Evolutionary conservation across 116 monocot species (phyloP), one percentile per base, ranked within the genome.

Genomic region (Zostera marina): DNA sequence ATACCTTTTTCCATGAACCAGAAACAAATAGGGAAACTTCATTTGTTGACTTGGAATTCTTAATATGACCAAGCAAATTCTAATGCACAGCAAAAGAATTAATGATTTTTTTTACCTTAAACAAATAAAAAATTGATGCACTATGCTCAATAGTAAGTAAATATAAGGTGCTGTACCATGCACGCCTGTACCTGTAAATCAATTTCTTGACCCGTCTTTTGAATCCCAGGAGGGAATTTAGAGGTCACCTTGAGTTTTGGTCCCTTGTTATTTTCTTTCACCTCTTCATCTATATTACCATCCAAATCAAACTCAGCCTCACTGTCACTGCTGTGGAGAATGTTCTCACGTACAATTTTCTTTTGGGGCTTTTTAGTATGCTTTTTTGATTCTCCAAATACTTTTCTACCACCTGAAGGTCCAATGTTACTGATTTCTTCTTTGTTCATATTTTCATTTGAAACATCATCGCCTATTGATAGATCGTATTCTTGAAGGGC

Each of bases 1-100:
- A 48, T 49, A 94, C 94, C 94, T 94, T 94, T 82, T 67, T 88
- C 85, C 84, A 94, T 53, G 81, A 79, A 69, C 73, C 72, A 20
- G 75, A 79, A 41, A 70, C 85, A 72, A 94, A 88, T 61, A 88
- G 79, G 63, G 85, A 73, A 63, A 88, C 82, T 56, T 94, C 94
- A 72, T 66, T 74, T 59, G 88, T 72, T 52, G 84, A 75, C 58
- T 81, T 84, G 19, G 81, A 61, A 26, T 75, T 54, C 60, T 73
- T 81, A 8, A 48, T 23, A 56, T 77, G 72, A 9, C 85, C 88
- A 72, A 78, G 73, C 63, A 85, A 69, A 65, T 49, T 70, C 94
- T 94, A 68, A 19, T 58, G 9, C 39, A 53, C 26, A 20, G 26
- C 11, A 51, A 11, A 64, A 53, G 16, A 53, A 14, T 61, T 26